These are phyloP conservation scores for Irpex sp. DNA, from an alignment of 1,284 basidiomycete genomes.

Conservation along the genomic window DNA sequence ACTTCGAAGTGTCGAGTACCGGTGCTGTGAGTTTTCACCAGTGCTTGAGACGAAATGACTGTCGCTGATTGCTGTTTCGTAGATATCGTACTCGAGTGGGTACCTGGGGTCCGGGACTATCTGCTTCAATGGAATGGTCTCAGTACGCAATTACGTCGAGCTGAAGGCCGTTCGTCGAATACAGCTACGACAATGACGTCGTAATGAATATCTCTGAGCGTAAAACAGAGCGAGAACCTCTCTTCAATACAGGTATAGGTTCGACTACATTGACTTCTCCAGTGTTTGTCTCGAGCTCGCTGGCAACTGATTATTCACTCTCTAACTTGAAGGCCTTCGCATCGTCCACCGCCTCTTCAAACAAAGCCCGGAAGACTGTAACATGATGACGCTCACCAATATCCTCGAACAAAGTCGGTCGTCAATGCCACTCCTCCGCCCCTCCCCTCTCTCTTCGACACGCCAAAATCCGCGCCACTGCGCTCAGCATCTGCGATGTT, in stretches of 20 bases:
- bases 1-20: slow-evolving; percentile 49
- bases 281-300: background rate
- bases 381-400: slow-evolving; percentile 61
- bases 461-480: background rate
- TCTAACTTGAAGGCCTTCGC: slow-evolving; percentile 24
- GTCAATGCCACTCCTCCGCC: background rate
- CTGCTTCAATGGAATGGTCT: too few relatives aligned
- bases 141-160: too few relatives aligned
- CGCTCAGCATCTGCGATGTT: slow-evolving; percentile 10
- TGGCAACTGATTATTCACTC: background rate
- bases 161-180: too few relatives aligned
- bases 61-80: too few relatives aligned
- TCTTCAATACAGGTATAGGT: slow-evolving; percentile 34
- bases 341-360: slow-evolving; percentile 60
- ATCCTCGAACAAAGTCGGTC: slow-evolving; percentile 73
- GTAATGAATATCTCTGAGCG: too few relatives aligned
- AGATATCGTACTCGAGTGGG: too few relatives aligned
- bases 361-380: slow-evolving; percentile 48
- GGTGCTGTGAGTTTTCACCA: slow-evolving; percentile 27
- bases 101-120: too few relatives aligned
- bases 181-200: too few relatives aligned
- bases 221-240: slow-evolving; percentile 55
- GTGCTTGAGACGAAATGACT: too few relatives aligned
- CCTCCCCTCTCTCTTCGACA: too few relatives aligned
- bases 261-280: too few relatives aligned